A percentile compares a stretch with the other conserved stretches of the same genome.
Conservation (phyloP, 768 basidiomycete genomes). For the Suillus weaverae region DNA sequence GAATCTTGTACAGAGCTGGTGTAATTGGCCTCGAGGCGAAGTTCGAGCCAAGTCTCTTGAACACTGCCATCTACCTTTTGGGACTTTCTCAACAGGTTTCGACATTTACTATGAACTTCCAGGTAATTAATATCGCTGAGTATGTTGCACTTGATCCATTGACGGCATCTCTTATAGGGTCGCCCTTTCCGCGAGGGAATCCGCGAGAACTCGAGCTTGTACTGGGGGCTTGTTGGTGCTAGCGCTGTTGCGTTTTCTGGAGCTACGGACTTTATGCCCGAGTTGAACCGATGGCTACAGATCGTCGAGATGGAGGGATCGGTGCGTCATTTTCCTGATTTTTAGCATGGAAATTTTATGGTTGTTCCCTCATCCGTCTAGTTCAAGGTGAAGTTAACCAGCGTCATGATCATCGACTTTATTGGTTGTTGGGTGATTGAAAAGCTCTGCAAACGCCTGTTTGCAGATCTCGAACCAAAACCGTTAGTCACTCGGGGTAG, state of each 20-base stretch:
- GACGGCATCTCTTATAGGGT: slow-evolving; percentile 47
- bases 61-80: slow-evolving; percentile 95
- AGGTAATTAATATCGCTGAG: slow-evolving; percentile 42
- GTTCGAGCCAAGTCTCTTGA: slow-evolving; percentile 91
- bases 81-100: slow-evolving; percentile 97
- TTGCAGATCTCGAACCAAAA: slow-evolving; percentile 87
- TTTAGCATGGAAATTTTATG: neutral
- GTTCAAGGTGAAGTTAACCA: slow-evolving; percentile 83
- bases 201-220: slow-evolving; percentile 91
- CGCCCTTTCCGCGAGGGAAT: slow-evolving; percentile 99
- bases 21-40: slow-evolving; percentile 92
- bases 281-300: slow-evolving; percentile 95
- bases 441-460: slow-evolving; percentile 75
- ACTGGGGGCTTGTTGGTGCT: slow-evolving; percentile 89
- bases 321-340: slow-evolving; percentile 48
- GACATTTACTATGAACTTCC: slow-evolving; percentile 98
- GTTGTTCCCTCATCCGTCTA: slow-evolving; percentile 28
- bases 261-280: slow-evolving; percentile 92
- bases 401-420: slow-evolving; percentile 86
- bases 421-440: slow-evolving; percentile 86
- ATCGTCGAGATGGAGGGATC: slow-evolving; percentile 83
- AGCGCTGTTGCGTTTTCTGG: slow-evolving; percentile 91
- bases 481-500: slow-evolving; percentile 80
- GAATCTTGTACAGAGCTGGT: slow-evolving; percentile 49
- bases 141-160: neutral